Evolutionary conservation across 2,329 filamentous ascomycete species (phyloP).

Genomic region (Huntiella decipiens): DNA sequence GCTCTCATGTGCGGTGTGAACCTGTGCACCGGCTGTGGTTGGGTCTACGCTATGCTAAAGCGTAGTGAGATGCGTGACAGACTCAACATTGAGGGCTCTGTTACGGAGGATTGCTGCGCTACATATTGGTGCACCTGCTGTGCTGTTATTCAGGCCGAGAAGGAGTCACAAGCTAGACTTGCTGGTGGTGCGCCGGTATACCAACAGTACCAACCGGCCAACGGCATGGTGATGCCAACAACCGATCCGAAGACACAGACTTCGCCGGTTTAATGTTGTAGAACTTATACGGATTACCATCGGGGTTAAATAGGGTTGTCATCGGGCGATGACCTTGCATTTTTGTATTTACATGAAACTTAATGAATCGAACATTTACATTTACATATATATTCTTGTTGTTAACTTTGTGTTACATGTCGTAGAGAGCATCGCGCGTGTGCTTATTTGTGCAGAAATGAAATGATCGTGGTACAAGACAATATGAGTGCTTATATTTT

Average conservation of each 20-base stretch:
- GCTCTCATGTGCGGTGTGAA: constrained; percentile 22
- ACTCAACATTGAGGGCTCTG: constrained; percentile 32
- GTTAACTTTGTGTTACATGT: too few species aligned
- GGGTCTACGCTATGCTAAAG: constrained; percentile 31
- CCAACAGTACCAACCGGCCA: constrained; percentile 22
- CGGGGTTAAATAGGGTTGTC: too few species aligned
- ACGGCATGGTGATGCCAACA: constrained; percentile 21
- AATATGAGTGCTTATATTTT: too few species aligned
- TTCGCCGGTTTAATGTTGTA: too few species aligned
- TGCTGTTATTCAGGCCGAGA: constrained; percentile 37
- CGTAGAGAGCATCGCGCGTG: too few species aligned
- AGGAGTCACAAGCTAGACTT: constrained; percentile 25
- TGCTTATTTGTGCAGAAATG: too few species aligned
- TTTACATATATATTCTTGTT: too few species aligned
- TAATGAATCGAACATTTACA: too few species aligned
- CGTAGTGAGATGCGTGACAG: constrained; percentile 32
- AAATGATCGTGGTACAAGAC: too few species aligned
- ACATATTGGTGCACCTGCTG: constrained; percentile 38
- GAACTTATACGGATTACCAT: too few species aligned
- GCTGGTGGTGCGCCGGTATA: constrained; percentile 15
- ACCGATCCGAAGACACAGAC: neutral
- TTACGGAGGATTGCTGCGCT: constrained; percentile 30
- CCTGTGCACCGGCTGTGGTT: constrained; percentile 24
- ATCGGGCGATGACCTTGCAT: too few species aligned
- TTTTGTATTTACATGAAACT: too few species aligned